Evolutionary conservation across 176 grass and related monocot genomes (phyloP), one percentile per base, ranked within the genome.

Genomic region (Puccinellia tenuiflora): DNA sequence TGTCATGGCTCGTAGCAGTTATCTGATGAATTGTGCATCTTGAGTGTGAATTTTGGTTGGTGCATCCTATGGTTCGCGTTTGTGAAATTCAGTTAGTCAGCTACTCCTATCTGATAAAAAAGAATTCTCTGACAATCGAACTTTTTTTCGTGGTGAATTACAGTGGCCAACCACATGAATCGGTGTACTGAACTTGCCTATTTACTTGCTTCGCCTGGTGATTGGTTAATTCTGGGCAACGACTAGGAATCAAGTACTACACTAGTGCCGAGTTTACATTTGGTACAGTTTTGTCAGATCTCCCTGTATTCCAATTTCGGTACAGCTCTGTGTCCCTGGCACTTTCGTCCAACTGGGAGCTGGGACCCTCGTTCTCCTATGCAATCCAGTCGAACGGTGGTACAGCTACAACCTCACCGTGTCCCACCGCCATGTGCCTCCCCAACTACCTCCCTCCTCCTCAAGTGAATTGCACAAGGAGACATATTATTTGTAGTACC

Each of bases 401-500:
- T 90, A 68, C 83, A 82, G 37, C 72, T 89, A 65, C 84, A 83
- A 57, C 73, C 30, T 56, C 66, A 11, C 15, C 65, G 28, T 74
- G 47, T 31, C 88, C 88, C 79, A 79, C 73, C 4, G 46, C 79
- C 88, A 90, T 90, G 88, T 90, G 88, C 84, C 38, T 73, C 57
- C 57, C 79, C 75, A 90, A 74, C 84, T 65, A 86, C 88, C 84
- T 25, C 47, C 53, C 35, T 29, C 46, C 53, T 43, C 65, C 55
- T 29, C 54, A 39, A 82, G 37, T 63, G 65, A 83, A 86, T 79
- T 83, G 81, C 52, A 55, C 83, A 65, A 38, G 66, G 22, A 73
- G n/a, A 77, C 88, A 83, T 65, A 48, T 85, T 76, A 38, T 57
- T 13, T 15, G 43, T 46, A n/a, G 73, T 75, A 60, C 79, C 75